These are phyloP conservation scores for Venturia effusa DNA, from an alignment of 2,329 filamentous ascomycete genomes.

Conservation along the genomic window DNA sequence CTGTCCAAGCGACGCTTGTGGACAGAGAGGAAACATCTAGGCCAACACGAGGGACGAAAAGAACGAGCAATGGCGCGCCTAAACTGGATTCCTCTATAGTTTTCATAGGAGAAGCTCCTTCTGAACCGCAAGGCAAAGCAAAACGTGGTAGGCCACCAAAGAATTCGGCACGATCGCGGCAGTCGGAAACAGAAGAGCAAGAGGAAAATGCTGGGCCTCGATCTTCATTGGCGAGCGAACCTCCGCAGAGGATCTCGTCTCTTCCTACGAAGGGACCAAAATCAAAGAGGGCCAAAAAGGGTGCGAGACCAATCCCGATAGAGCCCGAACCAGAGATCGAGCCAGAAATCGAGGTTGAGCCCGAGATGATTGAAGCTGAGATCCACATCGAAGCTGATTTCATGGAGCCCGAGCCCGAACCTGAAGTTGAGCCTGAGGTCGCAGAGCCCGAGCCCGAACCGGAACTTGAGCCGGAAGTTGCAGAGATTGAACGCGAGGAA, in stretches of 20 bases:
- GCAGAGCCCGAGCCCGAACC: constrained; percentile 13
- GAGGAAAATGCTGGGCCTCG: background rate
- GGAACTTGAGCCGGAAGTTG: background rate
- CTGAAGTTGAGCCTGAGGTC: constrained; percentile 5
- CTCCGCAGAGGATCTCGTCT: background rate
- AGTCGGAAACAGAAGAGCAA: background rate
- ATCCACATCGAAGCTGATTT: constrained; percentile 11
- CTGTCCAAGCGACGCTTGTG: constrained; percentile 10
- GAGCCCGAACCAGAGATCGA: background rate
- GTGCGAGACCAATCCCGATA: constrained; percentile 9
- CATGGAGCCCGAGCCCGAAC: background rate
- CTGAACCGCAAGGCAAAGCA: constrained; percentile 37
- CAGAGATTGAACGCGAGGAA: constrained; percentile 37
- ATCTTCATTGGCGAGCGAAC: constrained; percentile 2
- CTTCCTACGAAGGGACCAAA: constrained; percentile 8
- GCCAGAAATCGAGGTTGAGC: background rate
- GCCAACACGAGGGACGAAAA: constrained; percentile 21
- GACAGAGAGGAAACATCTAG: constrained; percentile 14
- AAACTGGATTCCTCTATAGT: constrained; percentile 19
- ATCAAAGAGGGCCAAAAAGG: constrained; percentile 14
- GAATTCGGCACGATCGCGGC: background rate
- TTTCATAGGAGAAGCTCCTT: constrained; percentile 27
- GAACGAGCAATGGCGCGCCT: constrained; percentile 25
- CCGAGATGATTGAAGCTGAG: background rate
- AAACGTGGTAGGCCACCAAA: constrained; percentile 10